Evolutionary conservation across 805 yeast genomes (phyloP).

Genomic region (Lipomyces starkeyi): DNA sequence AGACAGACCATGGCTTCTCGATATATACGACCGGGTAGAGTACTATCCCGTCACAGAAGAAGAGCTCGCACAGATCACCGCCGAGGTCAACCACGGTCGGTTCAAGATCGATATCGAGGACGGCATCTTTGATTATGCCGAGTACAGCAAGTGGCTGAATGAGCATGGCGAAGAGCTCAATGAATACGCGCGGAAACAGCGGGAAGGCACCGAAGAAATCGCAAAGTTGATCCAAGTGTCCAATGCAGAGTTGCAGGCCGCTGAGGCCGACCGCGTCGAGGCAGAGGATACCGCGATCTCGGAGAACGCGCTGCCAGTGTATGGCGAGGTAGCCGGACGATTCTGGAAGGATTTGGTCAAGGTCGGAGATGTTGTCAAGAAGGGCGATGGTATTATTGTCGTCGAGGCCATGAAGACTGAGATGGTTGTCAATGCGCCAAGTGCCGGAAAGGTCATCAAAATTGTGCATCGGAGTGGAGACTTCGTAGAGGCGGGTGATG

Average conservation of each 20-base stretch:
- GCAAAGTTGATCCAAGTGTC: constrained; percentile 80
- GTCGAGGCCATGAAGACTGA: constrained; percentile 99
- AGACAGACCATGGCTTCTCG: constrained; percentile 84
- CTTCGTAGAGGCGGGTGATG: constrained; percentile 95
- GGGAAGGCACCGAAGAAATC: constrained; percentile 85
- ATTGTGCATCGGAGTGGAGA: constrained; percentile 85
- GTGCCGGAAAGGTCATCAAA: constrained; percentile 69
- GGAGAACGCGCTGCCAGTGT: constrained; percentile 81
- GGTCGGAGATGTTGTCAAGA: constrained; percentile 75
- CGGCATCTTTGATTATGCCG: constrained; percentile 78
- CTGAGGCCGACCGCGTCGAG: constrained; percentile 50
- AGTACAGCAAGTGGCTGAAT: constrained; percentile 79
- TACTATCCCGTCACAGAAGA: constrained; percentile 90
- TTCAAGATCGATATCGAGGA: constrained; percentile 77
- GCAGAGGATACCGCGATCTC: constrained; percentile 63
- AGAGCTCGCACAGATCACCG: constrained; percentile 73
- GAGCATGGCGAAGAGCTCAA: constrained; percentile 75
- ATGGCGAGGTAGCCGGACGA: constrained; percentile 95
- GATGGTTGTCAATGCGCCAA: constrained; percentile 80
- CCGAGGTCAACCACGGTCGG: constrained; percentile 79
- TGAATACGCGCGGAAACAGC: constrained; percentile 69
- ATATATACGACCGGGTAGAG: constrained; percentile 93
- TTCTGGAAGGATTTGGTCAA: constrained; percentile 88
- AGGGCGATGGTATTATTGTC: constrained; percentile 81
- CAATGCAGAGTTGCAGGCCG: constrained; percentile 70